These are phyloP conservation scores for Gracilariopsis chorda DNA, from an alignment of 23 red algal genomes.

Conservation along the genomic window DNA sequence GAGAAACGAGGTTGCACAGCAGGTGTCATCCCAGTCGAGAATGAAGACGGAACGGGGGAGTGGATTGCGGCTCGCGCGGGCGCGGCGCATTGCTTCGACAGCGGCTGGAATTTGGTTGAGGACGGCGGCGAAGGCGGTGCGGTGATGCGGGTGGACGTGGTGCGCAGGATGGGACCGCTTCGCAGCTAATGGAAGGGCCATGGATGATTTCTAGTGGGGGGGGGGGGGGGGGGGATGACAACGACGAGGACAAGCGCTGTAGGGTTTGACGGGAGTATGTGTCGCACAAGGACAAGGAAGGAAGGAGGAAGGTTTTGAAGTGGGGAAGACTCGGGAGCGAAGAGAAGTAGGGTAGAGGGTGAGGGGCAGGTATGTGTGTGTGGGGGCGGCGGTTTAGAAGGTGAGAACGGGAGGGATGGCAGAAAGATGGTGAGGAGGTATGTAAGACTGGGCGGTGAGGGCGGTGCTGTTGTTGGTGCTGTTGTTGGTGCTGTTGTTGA, in stretches of 20 bases:
- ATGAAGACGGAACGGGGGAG: slow-evolving; percentile 49
- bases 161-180: background rate
- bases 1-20: slow-evolving; percentile 45
- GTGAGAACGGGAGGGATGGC: background rate
- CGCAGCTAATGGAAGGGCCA: background rate
- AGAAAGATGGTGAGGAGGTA: background rate
- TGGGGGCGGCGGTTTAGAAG: background rate
- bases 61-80: background rate
- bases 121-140: slow-evolving; percentile 27
- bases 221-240: background rate
- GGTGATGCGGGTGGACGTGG: background rate
- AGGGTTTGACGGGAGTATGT: background rate
- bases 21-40: slow-evolving; percentile 75
- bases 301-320: background rate
- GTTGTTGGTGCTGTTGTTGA: background rate
- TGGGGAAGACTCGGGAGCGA: background rate
- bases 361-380: background rate
- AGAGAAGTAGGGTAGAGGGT: background rate
- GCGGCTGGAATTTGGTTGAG: background rate
- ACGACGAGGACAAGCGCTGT: background rate
- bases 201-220: background rate
- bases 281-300: background rate
- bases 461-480: too few species aligned
- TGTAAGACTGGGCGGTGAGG: too few species aligned
- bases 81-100: slow-evolving; percentile 32